Base-by-base conservation (phyloP, 2,329 filamentous ascomycete species). In the Penicillium polonicum region DNA sequence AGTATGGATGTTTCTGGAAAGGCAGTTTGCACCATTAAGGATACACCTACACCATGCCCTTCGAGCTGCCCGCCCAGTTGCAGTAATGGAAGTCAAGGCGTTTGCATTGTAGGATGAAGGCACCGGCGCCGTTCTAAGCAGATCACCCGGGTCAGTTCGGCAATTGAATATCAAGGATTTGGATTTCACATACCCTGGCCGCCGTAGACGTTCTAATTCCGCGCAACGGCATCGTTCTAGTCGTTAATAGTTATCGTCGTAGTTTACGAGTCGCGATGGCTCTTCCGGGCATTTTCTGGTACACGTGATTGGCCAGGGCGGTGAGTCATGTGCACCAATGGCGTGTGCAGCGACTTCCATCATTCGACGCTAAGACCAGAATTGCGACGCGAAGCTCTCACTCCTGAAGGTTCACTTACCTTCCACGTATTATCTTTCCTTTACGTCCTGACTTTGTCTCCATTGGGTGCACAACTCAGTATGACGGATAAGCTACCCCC, bases 401-500 rank as follows among this genome's bases (percentile, higher is more conserved):
- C 65, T 61, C 61, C 62, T 66, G 59, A 66, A 29, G 49, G 33
- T 29, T 19, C 17, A 29, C 36, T 57, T 46, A 54, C 50, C 55
- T 51, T 55, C 29, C 58, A 65, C 68, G 48, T 54, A 52, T 65
- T 58, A 41, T 55, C 57, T 56, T 55, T 31, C 25, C 17, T 31
- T 29, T 55, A 55, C 61, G 31, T 38, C 35, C 19, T 10, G 12
- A 35, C 9, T 15, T 51, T 65, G 68, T 45, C 67, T 64, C 55
- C 61, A 65, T 12, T 51, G 49, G 41, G 38, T 48, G 53, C 60
- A 63, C 60, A 58, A 41, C 46, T 52, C 68, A 80, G 68, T 61
- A 99, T 97, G 94, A 97, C 94, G 50, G 93, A 97, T 83, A 94
- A 95, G 78, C 88, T 99, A 21, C 93, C 94, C 58, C 91, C 90